phyloP scores from a whole-genome alignment of 768 basidiomycete species.

The Lyophyllum shimeji region DNA sequence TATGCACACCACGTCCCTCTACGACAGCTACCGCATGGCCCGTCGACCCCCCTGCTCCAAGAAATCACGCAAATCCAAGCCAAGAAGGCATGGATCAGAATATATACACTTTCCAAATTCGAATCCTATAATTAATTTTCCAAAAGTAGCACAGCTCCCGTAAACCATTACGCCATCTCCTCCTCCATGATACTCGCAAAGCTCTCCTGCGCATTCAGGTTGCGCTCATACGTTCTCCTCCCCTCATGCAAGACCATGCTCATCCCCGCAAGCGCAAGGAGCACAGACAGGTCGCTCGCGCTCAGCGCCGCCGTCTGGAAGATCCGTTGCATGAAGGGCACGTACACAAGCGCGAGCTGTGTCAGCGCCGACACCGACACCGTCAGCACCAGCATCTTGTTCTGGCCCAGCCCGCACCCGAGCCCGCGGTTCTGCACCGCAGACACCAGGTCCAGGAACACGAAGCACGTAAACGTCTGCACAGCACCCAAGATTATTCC shows the following conservation, averaged over 20 bases:
- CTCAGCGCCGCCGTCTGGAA: constrained; percentile 91
- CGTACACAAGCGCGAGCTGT: constrained; percentile 84
- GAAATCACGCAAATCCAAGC: no score
- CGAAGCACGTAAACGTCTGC: constrained; percentile 96
- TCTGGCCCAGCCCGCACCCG: constrained; percentile 78
- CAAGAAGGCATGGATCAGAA: no score
- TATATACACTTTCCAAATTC: constrained; percentile 3
- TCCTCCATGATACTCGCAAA: constrained; percentile 56
- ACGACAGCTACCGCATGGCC: not conserved
- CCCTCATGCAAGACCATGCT: constrained; percentile 77
- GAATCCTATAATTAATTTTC: constrained; percentile 1
- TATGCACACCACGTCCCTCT: not conserved
- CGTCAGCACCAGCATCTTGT: constrained; percentile 87
- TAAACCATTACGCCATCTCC: constrained; percentile 50
- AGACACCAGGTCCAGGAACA: constrained; percentile 94
- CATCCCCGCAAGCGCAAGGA: constrained; percentile 64
- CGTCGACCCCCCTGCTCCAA: not conserved
- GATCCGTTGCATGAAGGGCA: constrained; percentile 86
- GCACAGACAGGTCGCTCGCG: constrained; percentile 62
- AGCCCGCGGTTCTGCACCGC: constrained; percentile 94
- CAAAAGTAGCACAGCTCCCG: not conserved
- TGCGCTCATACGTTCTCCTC: constrained; percentile 75
- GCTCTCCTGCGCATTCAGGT: constrained; percentile 51
- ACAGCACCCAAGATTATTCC: no score
- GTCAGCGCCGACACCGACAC: constrained; percentile 84